Base-by-base conservation (phyloP, 2,329 filamentous ascomycete species). In the Neonectria sp. region DNA sequence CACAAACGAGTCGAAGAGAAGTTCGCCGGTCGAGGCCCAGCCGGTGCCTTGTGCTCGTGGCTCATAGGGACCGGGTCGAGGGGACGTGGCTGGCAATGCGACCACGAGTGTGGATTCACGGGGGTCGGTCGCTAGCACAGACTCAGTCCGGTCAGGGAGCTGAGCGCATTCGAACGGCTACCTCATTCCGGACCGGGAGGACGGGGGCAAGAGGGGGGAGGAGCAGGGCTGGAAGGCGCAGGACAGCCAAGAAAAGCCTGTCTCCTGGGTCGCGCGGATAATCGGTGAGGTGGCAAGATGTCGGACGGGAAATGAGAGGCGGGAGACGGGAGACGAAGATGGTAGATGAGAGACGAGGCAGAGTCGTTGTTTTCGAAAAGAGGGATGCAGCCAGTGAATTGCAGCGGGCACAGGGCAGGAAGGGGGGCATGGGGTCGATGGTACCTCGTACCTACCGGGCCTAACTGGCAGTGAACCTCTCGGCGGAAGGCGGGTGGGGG, bases 141-240 rank as follows among this genome's bases (percentile, higher is more conserved):
- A 81, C 86, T 86, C 86, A 89, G 87, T 89, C 87, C 87, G 82
- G 83, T 84, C 81, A 87, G 82, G 87, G 86, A 88, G 84, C 86
- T 88, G 87, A 88, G 86, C 80, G 79, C 82, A 83, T 82, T 80
- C 81, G 82, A 80, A 78, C 78, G 80, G 82, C 85, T 89, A 89
- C 87, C 86, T 85, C 87, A 89, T 89, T 86, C 85, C 86, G 86
- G 76, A 76, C 72, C 59, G 69, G 69, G 51, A 71, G 66, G 61
- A 70, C 60, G 61, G 67, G 55, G 45, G n/a, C 45, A 33, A 31
- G 45, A 40, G 63, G 43, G 45, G 37, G 46, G 37, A 45, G 24
- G n/a, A 56, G 49, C 53, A 55, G 52, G 43, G 37, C 31, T 43
- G 58, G 57, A n/a, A 17, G 62, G 49, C 49, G 62, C 29, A 29